These are phyloP conservation scores for Neurospora tetrasperma DNA, from an alignment of 495 filamentous ascomycete species.

Conservation along the genomic window DNA sequence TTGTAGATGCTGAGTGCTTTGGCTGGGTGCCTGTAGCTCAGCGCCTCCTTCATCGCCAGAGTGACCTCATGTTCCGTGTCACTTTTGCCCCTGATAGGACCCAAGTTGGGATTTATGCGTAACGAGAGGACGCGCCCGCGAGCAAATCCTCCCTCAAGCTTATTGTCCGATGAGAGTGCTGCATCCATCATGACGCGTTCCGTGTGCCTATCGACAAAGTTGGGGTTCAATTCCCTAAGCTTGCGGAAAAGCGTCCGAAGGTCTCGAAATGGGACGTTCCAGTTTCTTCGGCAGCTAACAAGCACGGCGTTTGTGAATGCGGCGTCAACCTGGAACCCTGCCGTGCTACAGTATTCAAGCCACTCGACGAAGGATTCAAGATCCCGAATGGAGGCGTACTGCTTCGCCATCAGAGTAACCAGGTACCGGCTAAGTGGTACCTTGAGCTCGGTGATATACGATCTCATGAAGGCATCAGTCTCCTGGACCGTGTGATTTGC, in stretches of 20 bases:
- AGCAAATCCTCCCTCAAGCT: slow-evolving; percentile 10
- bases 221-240: slow-evolving; percentile 20
- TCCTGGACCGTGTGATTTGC: slow-evolving; percentile 29
- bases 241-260: slow-evolving; percentile 26
- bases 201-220: slow-evolving; percentile 21
- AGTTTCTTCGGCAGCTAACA: slow-evolving; percentile 21
- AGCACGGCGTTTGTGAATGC: slow-evolving; percentile 34
- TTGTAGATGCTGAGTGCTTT: slow-evolving; percentile 27
- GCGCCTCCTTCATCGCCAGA: slow-evolving; percentile 27
- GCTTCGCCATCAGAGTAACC: slow-evolving; percentile 37
- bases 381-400: slow-evolving; percentile 33
- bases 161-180: slow-evolving; percentile 13
- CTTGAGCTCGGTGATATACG: slow-evolving; percentile 24
- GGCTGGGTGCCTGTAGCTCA: slow-evolving; percentile 11
- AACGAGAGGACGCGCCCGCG: slow-evolving; percentile 13
- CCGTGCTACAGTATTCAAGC: slow-evolving; percentile 24
- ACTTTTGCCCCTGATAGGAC: slow-evolving; percentile 15
- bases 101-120: slow-evolving; percentile 7
- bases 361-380: slow-evolving; percentile 25
- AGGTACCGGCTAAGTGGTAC: slow-evolving; percentile 26
- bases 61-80: slow-evolving; percentile 20
- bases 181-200: slow-evolving; percentile 29
- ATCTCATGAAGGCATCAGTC: slow-evolving; percentile 31
- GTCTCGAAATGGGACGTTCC: slow-evolving; percentile 30
- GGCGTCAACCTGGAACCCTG: slow-evolving; percentile 26